Conservation (phyloP, 164 flowering plant species). For the Protea cynaroides region DNA sequence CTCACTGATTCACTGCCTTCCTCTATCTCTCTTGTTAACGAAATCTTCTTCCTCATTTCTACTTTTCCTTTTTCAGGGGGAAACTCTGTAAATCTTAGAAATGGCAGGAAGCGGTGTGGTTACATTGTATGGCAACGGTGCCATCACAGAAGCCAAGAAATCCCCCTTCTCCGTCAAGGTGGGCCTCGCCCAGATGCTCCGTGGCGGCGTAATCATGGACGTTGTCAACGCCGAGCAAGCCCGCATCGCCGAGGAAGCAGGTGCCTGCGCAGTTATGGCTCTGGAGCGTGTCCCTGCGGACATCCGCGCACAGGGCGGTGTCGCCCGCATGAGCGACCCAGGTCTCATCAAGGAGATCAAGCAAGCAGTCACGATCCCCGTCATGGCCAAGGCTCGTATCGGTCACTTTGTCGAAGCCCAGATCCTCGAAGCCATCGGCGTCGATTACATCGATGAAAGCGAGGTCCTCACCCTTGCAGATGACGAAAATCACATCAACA, state of each 20-base stretch:
- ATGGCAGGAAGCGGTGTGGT: conserved; percentile 34
- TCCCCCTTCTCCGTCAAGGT: conserved; percentile 34
- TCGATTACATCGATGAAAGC: conserved; percentile 31
- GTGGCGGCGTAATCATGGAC: conserved; percentile 42
- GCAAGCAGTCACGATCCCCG: conserved; percentile 31
- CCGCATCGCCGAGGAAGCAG: conserved; percentile 36
- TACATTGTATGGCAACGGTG: conserved; percentile 28
- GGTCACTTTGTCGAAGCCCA: conserved; percentile 37
- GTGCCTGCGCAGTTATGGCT: conserved; percentile 39
- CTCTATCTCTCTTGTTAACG: conserved; percentile 1
- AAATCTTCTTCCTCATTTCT: too few species aligned
- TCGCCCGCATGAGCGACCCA: conserved; percentile 39
- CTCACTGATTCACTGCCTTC: neutral
- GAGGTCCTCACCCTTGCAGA: conserved; percentile 31
- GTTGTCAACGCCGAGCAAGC: conserved; percentile 39
- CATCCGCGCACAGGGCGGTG: conserved; percentile 32
- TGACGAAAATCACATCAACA: conserved; percentile 31
- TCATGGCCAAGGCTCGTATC: conserved; percentile 34
- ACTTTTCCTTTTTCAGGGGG: too few species aligned
- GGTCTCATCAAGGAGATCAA: conserved; percentile 32
- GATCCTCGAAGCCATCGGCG: conserved; percentile 26
- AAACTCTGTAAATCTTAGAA: too few species aligned
- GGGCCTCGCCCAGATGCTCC: conserved; percentile 34
- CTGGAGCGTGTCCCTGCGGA: conserved; percentile 34
- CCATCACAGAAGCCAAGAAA: conserved; percentile 26